phyloP scores from a whole-genome alignment of 345 rosid genomes.

The Trapa bicornis region DNA sequence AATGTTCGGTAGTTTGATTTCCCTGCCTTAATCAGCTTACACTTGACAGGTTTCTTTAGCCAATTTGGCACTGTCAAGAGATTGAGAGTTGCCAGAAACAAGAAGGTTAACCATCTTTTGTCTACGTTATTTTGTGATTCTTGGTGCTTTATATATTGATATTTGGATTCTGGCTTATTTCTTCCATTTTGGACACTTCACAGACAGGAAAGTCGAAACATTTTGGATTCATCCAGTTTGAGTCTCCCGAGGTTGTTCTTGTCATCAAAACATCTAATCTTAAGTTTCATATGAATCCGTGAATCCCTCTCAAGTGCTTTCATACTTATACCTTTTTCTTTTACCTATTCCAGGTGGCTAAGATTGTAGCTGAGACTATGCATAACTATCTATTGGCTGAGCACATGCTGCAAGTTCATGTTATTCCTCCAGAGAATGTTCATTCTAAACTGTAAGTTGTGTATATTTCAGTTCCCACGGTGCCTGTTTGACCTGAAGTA shows the following conservation, averaged over 20 bases:
- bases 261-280: neutral
- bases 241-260: slow-evolving; percentile 56
- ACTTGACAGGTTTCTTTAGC: slow-evolving; percentile 45
- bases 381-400: slow-evolving; percentile 72
- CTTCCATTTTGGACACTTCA: slow-evolving; percentile 9
- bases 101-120: slow-evolving; percentile 34
- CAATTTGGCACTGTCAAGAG: slow-evolving; percentile 82
- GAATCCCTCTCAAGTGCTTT: neutral
- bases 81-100: slow-evolving; percentile 72
- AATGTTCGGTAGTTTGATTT: neutral
- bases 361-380: slow-evolving; percentile 87
- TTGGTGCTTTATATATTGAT: neutral
- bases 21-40: too few species aligned
- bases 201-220: slow-evolving; percentile 96
- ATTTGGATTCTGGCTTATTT: neutral
- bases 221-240: slow-evolving; percentile 79
- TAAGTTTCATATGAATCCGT: neutral
- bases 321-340: slow-evolving; percentile 7
- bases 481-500: neutral
- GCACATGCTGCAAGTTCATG: slow-evolving; percentile 70
- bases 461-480: neutral
- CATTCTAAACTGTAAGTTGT: slow-evolving; percentile 66
- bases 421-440: slow-evolving; percentile 52
- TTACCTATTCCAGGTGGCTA: slow-evolving; percentile 59
- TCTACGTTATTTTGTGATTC: neutral